Base-by-base conservation (phyloP, 129 eudicot genomes). In the Chrysanthemum makinoi region DNA sequence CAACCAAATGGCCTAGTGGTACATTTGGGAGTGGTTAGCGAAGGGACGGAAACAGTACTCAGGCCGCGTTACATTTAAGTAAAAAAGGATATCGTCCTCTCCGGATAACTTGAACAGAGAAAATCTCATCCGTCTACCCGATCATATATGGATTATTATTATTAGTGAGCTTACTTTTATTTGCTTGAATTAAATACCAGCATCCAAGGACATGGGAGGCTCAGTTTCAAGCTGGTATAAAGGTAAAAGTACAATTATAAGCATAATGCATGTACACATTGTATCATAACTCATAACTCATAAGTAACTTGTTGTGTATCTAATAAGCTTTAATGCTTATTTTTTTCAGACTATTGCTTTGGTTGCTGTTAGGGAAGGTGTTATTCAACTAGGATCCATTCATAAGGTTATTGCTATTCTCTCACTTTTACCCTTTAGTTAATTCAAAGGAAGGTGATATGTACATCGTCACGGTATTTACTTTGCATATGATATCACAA, bases 181-280 rank as follows among this genome's bases (percentile, higher is more conserved):
- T n/a, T 65, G n/a, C 54, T 75, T 49, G 4, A 39, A 10, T 82
- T 53, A 44, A 61, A 61, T 69, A 57, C 74, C 85, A 95, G 99
- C 95, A 95, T 69, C 99, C 99, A 19, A 86, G 99, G 86, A 95
- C 99, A 57, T 95, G 99, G 99, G 99, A 95, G 77, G 99, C 97
- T 68, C 99, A 95, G 80, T 95, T 95, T 74, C 99, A 88, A 77
- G 90, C 97, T 33, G 99, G 99, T 75, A 95, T 95, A 72, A 90
- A 95, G 97, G 99, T 92, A 84, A 39, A 75, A 51, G 61, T 24
- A 24, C 14, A 59, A 65, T 12, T 46, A 65, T 2, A 8, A 65
- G 15, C 69, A 64, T n/a, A 55, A 73, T 35, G 11, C 51, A 70
- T 48, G 35, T 30, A n/a, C 14, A 50, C 13, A 60, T 43, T n/a